A percentile compares a stretch with the other conserved stretches of the same genome.
phyloP scores from a whole-genome alignment of 257 asterid species.

The Forsythia suspensa region DNA sequence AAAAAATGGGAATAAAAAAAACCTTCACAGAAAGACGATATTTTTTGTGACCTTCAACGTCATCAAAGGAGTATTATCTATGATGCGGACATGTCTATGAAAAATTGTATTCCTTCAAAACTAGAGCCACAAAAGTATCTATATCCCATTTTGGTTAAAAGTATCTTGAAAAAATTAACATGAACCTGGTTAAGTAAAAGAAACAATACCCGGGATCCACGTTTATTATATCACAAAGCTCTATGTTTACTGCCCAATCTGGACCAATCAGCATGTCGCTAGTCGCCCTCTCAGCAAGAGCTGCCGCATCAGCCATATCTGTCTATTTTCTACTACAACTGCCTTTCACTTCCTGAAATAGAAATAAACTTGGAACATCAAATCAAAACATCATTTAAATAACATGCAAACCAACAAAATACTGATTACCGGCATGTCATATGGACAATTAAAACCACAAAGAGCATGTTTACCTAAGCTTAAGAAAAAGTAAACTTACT shows the following conservation, averaged over 20 bases:
- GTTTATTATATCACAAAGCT: slow-evolving; percentile 54
- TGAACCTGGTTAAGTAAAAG: not conserved
- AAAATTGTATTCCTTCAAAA: too few species aligned
- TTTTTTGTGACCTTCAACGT: too few species aligned
- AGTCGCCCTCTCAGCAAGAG: slow-evolving; percentile 65
- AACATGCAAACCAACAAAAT: slow-evolving; percentile 2
- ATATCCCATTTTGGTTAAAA: too few species aligned
- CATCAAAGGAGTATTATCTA: too few species aligned
- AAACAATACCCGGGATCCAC: slow-evolving; percentile 44
- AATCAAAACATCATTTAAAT: slow-evolving; percentile 19
- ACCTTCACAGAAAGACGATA: too few species aligned
- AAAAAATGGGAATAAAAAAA: too few species aligned
- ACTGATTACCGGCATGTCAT: not conserved
- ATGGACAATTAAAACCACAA: not conserved
- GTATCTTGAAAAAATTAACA: not conserved
- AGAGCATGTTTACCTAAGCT: too few species aligned
- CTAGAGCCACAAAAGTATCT: too few species aligned
- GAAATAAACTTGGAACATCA: not conserved
- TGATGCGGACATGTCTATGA: too few species aligned
- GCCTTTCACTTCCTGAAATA: slow-evolving; percentile 14
- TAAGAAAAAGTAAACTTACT: too few species aligned
- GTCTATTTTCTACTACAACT: slow-evolving; percentile 4
- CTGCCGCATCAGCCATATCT: slow-evolving; percentile 58
- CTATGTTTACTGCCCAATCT: slow-evolving; percentile 70
- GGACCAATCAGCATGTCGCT: slow-evolving; percentile 70